Base-by-base conservation (phyloP, 1,284 basidiomycete species). In the Waitea zeae region DNA sequence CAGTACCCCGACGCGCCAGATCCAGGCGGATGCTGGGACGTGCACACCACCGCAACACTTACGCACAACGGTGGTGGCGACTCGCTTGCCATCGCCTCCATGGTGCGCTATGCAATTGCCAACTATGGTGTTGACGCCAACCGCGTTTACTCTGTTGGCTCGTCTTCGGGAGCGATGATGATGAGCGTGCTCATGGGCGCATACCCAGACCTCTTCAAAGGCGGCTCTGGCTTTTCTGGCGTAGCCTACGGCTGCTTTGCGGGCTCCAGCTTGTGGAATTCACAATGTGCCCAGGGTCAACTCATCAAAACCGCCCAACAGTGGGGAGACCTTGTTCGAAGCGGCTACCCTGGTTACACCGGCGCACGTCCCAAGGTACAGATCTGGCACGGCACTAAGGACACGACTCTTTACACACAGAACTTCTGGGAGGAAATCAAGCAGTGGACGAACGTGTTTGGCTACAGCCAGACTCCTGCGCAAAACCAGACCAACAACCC, bases 91-190 rank as follows among this genome's bases (percentile, higher is more conserved):
- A 70, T 72, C 41, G 63, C 58, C 1, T 62, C 53, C 12, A 57
- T 58, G 44, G 58, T 64, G 13, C 52, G 57, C 30, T 70, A 60
- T 44, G 62, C 67, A 17, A 65, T 70, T 35, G 30, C 49, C 17
- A 67, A 55, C 46, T 67, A 54, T 40, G 57, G 57, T 24, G 64
- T 67, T 31, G 59, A 68, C 42, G 29, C 60, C 1, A 45, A 41
- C 31, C 51, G 53, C 22, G 66, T 69, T 34, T 70, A 61, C 45
- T 59, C 55, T 22, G 65, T 62, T 33, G 67, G 68, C 14, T 57
- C 58, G 2, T 65, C 62, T 4, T 69, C 66, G 5, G 68, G 68
- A 35, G 68, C 66, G 5, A 71, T 72, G 68, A 70, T 71, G 68
- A 69, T 67, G 34, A 65, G 61, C 44, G 67, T 70, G 17, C 53